A percentile compares a stretch with the other conserved stretches of the same genome.
Conservation (phyloP, 306 rosid species). For the Ormosia emarginata region DNA sequence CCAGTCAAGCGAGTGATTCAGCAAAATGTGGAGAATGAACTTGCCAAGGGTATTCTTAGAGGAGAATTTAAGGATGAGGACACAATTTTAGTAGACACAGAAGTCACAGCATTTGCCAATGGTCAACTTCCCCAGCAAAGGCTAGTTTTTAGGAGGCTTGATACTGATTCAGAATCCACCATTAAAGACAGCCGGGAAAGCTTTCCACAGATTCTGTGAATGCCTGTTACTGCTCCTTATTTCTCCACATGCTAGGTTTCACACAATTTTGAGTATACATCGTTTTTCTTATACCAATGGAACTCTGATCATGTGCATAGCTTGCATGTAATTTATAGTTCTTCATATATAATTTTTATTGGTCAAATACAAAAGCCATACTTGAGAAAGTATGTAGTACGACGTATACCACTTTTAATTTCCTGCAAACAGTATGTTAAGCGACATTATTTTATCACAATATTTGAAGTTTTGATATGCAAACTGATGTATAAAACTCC, state of each 20-base stretch:
- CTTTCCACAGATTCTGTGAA: slow-evolving; percentile 45
- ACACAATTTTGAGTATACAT: slow-evolving; percentile 20
- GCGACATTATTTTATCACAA: not conserved
- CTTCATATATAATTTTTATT: not conserved
- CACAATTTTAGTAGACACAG: slow-evolving; percentile 68
- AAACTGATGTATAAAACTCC: not conserved
- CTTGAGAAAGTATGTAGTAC: not conserved
- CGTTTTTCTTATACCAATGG: not conserved
- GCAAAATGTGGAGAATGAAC: slow-evolving; percentile 84
- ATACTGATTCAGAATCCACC: slow-evolving; percentile 35
- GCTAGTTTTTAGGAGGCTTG: slow-evolving; percentile 56
- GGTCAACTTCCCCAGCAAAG: slow-evolving; percentile 90
- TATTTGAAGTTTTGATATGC: not conserved
- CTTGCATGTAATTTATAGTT: not conserved
- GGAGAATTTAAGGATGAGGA: slow-evolving; percentile 95
- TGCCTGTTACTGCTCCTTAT: not conserved
- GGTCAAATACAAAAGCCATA: not conserved
- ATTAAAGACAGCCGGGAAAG: slow-evolving; percentile 39
- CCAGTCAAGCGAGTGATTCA: slow-evolving; percentile 98
- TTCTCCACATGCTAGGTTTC: not conserved
- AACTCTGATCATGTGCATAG: slow-evolving; percentile 20
- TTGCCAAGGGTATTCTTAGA: slow-evolving; percentile 88
- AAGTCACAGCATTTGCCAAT: slow-evolving; percentile 66
- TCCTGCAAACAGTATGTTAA: not conserved
- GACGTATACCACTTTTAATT: not conserved